phyloP scores from a whole-genome alignment of 2,329 filamentous ascomycete genomes.

The Zymoseptoria brevis region DNA sequence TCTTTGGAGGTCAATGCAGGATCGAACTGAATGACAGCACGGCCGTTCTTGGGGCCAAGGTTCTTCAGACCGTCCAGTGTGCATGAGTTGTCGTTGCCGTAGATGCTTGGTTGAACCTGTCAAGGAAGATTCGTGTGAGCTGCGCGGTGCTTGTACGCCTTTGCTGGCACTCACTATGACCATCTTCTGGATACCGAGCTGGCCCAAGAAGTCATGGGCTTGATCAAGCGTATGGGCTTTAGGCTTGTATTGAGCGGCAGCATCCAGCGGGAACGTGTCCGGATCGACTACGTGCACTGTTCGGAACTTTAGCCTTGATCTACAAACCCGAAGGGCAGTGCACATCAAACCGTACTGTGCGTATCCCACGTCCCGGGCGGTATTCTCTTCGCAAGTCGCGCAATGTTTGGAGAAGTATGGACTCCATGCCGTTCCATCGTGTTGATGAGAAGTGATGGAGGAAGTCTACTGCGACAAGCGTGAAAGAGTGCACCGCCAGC shows the following conservation, averaged over 20 bases:
- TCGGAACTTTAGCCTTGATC: not conserved
- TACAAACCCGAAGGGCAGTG: not conserved
- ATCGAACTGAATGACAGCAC: constrained; percentile 52
- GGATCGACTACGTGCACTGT: constrained; percentile 55
- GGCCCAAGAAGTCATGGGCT: constrained; percentile 44
- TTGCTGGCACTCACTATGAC: constrained; percentile 37
- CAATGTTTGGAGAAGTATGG: constrained; percentile 1
- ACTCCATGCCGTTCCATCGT: not conserved
- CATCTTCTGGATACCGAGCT: constrained; percentile 47
- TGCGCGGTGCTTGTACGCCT: not conserved
- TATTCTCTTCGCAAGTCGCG: constrained; percentile 24
- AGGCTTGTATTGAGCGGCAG: constrained; percentile 46
- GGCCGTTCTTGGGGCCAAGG: constrained; percentile 43
- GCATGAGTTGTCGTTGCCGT: constrained; percentile 53
- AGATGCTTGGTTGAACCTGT: constrained; percentile 50
- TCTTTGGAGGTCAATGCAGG: constrained; percentile 33
- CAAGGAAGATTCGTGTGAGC: not conserved
- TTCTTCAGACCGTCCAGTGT: constrained; percentile 46
- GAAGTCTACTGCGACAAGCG: not conserved
- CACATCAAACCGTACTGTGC: not conserved
- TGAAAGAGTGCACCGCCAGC: not conserved
- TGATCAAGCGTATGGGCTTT: constrained; percentile 43
- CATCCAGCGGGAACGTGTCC: constrained; percentile 40
- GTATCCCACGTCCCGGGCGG: constrained; percentile 49
- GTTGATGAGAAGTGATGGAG: not conserved